Evolutionary conservation across 352 stramenopile species (phyloP), one percentile per base, ranked within the genome.

Genomic region (Phytopythium kandeliae): DNA sequence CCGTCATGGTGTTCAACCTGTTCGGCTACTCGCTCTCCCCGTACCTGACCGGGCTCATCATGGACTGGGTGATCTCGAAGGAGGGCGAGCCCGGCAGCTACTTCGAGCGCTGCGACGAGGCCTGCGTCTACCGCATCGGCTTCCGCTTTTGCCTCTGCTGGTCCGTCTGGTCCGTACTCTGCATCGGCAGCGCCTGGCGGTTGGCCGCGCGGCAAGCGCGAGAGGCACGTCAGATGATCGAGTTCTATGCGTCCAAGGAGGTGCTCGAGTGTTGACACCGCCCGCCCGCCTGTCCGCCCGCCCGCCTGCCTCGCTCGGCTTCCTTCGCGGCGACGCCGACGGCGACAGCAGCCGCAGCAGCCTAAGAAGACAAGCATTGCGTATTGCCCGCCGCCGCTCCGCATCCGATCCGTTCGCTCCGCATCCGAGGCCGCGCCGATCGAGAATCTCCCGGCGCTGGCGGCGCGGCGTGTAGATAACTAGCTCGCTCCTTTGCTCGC

Each of bases 121-220:
- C 82, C 17, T 92, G 82, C 42, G 75, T 76, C 3, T 92, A 92
- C 60, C 74, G 82, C 5, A 63, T 90, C 17, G 82, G 78, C 33
- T 92, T 92, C 50, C 78, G 78, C 42, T 90, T 89, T 55, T 90
- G 79, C 48, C 62, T 92, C 1, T 86, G 82, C 53, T 92, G 82
- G 82, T 89, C 77, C 9, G 63, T 90, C 34, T 85, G 78, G 77
- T 89, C 78, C 8, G 76, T 92, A 38, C 51, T 90, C 15, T 87
- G 78, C 43, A 78, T 92, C 41, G 72, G 75, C 13, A 73, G 61
- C 4, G 82, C 77, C 30, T 90, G 69, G 62, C 54, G 63, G 30
- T 47, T 79, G 42, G 71, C 78, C 34, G 77, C 65, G 68, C 61
- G 73, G 36, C 48, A 84, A 61, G 75, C 73, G 6, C 56, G 76